phyloP scores from a whole-genome alignment of 2,329 filamentous ascomycete species.

The Stachybotrys echinatus region DNA sequence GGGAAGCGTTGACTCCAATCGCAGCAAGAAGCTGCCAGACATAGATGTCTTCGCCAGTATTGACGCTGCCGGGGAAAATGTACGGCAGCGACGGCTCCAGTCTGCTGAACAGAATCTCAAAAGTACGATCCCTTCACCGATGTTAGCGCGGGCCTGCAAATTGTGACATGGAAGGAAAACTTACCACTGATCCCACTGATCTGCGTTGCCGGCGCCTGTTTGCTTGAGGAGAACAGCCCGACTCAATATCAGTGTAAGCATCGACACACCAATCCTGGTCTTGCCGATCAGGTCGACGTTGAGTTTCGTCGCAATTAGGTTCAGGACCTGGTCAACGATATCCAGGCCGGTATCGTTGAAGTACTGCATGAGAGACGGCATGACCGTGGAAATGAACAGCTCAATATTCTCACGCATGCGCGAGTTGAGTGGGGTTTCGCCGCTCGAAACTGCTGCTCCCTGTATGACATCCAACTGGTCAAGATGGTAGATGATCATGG shows the following conservation, averaged over 20 bases:
- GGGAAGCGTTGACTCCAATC: conserved; percentile 86
- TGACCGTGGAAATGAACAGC: conserved; percentile 80
- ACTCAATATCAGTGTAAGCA: conserved; percentile 91
- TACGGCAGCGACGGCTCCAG: conserved; percentile 78
- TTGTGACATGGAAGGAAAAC: conserved; percentile 14
- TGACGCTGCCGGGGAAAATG: conserved; percentile 89
- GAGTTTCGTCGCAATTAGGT: conserved; percentile 75
- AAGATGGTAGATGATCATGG: conserved; percentile 90
- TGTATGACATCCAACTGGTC: conserved; percentile 88
- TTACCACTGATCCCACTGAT: conserved; percentile 77
- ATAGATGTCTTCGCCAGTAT: conserved; percentile 87
- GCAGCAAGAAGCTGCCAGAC: conserved; percentile 98
- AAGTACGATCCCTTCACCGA: conserved; percentile 61
- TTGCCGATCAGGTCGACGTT: conserved; percentile 81
- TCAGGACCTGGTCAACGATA: conserved; percentile 85
- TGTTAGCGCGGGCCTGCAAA: conserved; percentile 25
- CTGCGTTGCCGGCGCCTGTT: conserved; percentile 61
- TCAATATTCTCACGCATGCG: conserved; percentile 87
- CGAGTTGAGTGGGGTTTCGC: conserved; percentile 65
- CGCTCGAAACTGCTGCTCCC: conserved; percentile 67
- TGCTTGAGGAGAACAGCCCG: conserved; percentile 92
- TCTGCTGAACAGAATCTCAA: conserved; percentile 80
- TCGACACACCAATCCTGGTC: conserved; percentile 81
- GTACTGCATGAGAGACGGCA: conserved; percentile 84
- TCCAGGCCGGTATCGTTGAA: conserved; percentile 86